Conservation (phyloP, 1,284 basidiomycete genomes). For the Lignosus rhinocerotis region DNA sequence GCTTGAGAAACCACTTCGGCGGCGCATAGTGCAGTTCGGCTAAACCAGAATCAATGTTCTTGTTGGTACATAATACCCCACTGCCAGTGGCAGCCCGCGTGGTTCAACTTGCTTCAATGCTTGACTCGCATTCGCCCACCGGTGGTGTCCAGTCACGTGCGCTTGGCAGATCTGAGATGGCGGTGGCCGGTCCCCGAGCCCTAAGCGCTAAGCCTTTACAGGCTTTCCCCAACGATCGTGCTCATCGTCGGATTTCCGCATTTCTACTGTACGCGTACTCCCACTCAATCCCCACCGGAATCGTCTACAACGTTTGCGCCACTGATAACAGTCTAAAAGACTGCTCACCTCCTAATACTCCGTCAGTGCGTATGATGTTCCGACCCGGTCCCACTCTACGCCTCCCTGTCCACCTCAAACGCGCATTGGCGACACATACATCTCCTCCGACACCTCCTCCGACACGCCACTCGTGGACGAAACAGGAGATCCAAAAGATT, state of each 20-base stretch:
- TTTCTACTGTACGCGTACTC: constrained; percentile 1
- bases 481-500: constrained; percentile 72
- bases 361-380: constrained; percentile 30
- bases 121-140: not conserved
- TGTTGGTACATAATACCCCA: too few species aligned
- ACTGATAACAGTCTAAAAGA: constrained; percentile 1
- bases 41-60: too few species aligned
- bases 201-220: not conserved
- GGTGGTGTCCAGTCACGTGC: not conserved
- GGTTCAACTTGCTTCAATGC: too few species aligned
- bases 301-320: not conserved
- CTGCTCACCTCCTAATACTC: not conserved
- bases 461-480: constrained; percentile 62
- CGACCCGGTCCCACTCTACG: constrained; percentile 23
- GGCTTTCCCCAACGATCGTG: constrained; percentile 19
- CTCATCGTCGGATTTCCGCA: constrained; percentile 5
- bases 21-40: too few species aligned
- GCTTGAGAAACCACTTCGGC: too few species aligned
- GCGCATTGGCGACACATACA: constrained; percentile 66
- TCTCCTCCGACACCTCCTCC: constrained; percentile 32
- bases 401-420: constrained; percentile 31
- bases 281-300: constrained; percentile 30
- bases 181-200: not conserved
- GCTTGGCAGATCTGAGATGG: not conserved
- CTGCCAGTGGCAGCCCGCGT: too few species aligned